phyloP scores from a whole-genome alignment of 805 yeast genomes.

The Saccharomyces mikatae region DNA sequence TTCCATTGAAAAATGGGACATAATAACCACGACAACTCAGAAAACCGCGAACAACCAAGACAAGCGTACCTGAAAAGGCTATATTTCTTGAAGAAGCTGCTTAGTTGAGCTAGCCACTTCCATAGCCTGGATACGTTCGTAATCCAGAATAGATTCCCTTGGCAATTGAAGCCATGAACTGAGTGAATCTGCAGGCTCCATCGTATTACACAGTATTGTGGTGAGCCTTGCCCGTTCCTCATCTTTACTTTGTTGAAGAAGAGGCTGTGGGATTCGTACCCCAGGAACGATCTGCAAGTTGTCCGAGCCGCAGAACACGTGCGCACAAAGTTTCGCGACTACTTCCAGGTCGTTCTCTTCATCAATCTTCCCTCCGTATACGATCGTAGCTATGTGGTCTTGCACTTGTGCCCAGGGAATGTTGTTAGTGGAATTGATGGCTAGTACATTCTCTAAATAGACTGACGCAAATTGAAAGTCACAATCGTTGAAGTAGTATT shows the following conservation, averaged over 20 bases:
- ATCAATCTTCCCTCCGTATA: constrained; percentile 45
- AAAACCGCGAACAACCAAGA: background rate
- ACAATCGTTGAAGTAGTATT: constrained; percentile 65
- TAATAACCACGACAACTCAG: background rate
- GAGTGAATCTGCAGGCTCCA: constrained; percentile 9
- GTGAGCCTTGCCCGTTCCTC: constrained; percentile 1
- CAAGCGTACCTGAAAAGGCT: background rate
- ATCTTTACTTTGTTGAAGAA: background rate
- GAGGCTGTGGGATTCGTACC: constrained; percentile 5
- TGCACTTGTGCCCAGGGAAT: background rate
- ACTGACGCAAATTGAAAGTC: constrained; percentile 49
- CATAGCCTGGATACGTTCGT: constrained; percentile 2
- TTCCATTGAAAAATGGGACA: background rate
- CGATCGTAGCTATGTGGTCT: constrained; percentile 10
- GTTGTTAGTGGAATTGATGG: background rate
- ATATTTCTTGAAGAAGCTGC: background rate
- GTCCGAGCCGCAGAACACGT: constrained; percentile 4
- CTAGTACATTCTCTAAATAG: constrained; percentile 31
- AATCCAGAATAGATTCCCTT: constrained; percentile 3
- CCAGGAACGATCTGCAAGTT: constrained; percentile 8
- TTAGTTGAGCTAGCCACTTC: constrained; percentile 1
- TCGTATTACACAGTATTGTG: background rate
- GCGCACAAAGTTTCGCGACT: constrained; percentile 8
- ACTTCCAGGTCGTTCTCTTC: constrained; percentile 33
- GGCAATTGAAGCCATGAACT: constrained; percentile 9